These are phyloP conservation scores for Scutellaria galericulata DNA, from an alignment of 257 asterid genomes.

Conservation along the genomic window DNA sequence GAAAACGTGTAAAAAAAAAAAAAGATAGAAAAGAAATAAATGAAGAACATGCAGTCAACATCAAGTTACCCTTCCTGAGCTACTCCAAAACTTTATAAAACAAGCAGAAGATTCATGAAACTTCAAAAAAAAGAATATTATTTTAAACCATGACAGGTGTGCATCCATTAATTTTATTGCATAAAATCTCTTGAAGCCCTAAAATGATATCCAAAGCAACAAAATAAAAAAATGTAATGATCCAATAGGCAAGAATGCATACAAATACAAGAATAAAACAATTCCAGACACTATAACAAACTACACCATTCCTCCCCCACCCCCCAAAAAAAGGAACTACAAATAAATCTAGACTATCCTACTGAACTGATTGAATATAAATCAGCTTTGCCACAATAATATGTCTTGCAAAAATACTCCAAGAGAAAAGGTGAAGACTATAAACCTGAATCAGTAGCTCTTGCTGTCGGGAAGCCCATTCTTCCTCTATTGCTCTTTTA, in stretches of 20 bases:
- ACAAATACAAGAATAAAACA: background rate
- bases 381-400: slow-evolving; percentile 17
- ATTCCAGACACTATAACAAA: background rate
- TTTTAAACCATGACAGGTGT: background rate
- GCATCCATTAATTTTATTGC: slow-evolving; percentile 1
- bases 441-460: slow-evolving; percentile 74
- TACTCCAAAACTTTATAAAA: background rate
- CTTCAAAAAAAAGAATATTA: background rate
- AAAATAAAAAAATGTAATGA: background rate
- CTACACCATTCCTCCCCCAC: background rate
- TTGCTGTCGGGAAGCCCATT: slow-evolving; percentile 73
- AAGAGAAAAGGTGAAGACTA: slow-evolving; percentile 1
- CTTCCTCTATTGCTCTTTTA: slow-evolving; percentile 77
- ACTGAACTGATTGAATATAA: slow-evolving; percentile 20
- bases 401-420: background rate
- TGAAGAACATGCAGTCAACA: background rate
- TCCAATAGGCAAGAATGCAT: slow-evolving; percentile 2
- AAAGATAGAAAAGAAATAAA: too few relatives aligned
- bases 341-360: background rate
- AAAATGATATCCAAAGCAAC: background rate
- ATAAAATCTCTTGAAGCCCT: background rate
- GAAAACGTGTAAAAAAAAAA: background rate
- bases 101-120: background rate
- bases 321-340: background rate
- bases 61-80: background rate